Evolutionary conservation across 495 filamentous ascomycete genomes (phyloP).

Genomic region (Xylaria grammica): DNA sequence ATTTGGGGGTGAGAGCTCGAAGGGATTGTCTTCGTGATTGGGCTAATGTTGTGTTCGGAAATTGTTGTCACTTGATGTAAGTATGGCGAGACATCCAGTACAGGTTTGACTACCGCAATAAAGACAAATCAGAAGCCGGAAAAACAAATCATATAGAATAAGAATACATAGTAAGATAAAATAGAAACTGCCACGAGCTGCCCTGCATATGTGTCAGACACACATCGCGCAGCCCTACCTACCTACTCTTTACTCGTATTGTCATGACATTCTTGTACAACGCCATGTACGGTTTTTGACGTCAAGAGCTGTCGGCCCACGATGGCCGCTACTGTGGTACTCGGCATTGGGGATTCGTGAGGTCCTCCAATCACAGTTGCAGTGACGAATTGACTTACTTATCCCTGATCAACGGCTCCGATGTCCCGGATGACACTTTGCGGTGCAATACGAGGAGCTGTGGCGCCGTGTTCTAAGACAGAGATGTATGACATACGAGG

Average conservation of each 20-base stretch:
- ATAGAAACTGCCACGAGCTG: neutral
- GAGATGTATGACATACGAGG: slow-evolving; percentile 3
- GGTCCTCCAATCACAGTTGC: slow-evolving; percentile 2
- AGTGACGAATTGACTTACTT: neutral
- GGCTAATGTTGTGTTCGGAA: slow-evolving; percentile 4
- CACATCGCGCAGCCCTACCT: neutral
- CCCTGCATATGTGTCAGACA: neutral
- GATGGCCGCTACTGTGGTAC: no score
- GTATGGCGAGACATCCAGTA: neutral
- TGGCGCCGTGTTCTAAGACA: slow-evolving; percentile 11
- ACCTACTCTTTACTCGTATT: slow-evolving; percentile 9
- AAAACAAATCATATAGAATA: no score
- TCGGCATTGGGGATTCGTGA: no score
- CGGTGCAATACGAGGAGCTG: slow-evolving; percentile 15
- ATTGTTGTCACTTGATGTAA: neutral
- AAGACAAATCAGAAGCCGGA: neutral
- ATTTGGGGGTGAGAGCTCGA: neutral
- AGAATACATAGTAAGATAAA: no score
- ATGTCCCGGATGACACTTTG: no score
- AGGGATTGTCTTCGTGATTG: neutral
- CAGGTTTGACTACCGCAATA: neutral
- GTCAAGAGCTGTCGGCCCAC: slow-evolving; percentile 1
- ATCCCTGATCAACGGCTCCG: neutral
- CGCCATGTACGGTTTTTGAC: neutral
- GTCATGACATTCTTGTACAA: neutral